Conservation (phyloP, 2,329 filamentous ascomycete genomes). For the Laburnicola sp. region DNA sequence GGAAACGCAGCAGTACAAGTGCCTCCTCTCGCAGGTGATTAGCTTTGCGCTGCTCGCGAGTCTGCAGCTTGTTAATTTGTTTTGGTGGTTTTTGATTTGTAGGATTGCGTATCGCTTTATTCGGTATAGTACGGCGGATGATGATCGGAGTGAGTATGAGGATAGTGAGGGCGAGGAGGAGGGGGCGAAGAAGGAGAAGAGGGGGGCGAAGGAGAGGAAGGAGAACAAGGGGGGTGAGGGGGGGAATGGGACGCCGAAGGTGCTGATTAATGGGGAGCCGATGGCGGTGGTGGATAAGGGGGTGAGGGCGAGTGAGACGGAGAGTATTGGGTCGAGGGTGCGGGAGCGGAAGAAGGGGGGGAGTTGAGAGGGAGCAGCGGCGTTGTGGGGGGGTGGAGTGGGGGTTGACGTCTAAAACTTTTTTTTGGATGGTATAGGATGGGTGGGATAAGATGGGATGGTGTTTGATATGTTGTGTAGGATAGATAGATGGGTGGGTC, state of each 20-base stretch:
- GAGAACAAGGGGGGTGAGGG: constrained; percentile 9
- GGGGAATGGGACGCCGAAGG: constrained; percentile 27
- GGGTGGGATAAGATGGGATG: too few species aligned
- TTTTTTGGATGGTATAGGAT: background rate
- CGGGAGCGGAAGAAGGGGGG: constrained; percentile 21
- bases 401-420: background rate
- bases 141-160: constrained; percentile 72
- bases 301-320: constrained; percentile 13
- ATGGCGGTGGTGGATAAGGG: constrained; percentile 20
- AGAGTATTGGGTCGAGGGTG: constrained; percentile 22
- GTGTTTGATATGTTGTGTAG: too few species aligned
- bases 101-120: constrained; percentile 74
- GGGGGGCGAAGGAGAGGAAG: constrained; percentile 10
- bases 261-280: constrained; percentile 33
- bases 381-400: too few species aligned
- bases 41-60: constrained; percentile 65
- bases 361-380: background rate
- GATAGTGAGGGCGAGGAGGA: constrained; percentile 52
- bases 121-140: constrained; percentile 62
- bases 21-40: constrained; percentile 68
- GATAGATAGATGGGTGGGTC: too few species aligned
- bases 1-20: constrained; percentile 77
- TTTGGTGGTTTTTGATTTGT: constrained; percentile 79
- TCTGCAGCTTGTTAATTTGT: constrained; percentile 75
- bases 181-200: constrained; percentile 16